These are phyloP conservation scores for Phytophthora pseudosyringae DNA, from an alignment of 352 stramenopile species.

Conservation along the genomic window DNA sequence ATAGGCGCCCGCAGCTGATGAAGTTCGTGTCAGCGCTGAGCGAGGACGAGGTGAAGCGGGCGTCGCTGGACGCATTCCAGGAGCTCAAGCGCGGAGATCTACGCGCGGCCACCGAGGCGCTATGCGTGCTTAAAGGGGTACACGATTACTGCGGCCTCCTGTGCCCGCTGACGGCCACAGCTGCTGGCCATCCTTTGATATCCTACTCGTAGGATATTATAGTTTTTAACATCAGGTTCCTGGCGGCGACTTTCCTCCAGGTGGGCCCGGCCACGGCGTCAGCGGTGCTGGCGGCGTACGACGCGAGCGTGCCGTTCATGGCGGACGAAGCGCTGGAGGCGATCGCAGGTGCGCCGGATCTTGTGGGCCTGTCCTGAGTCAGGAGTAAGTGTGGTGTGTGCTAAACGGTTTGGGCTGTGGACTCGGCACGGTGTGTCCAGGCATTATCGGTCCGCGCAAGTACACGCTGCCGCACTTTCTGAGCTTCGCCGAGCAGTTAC, in stretches of 20 bases:
- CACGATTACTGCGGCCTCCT: conserved; percentile 9
- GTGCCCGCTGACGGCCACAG: conserved; percentile 5
- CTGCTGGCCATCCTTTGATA: conserved; percentile 11
- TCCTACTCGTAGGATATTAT: too few relatives aligned
- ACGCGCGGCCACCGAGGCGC: conserved; percentile 53
- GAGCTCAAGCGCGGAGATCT: conserved; percentile 36
- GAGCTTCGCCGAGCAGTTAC: conserved; percentile 60
- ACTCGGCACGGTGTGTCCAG: conserved; percentile 27
- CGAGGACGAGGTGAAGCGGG: conserved; percentile 52
- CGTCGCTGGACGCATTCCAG: conserved; percentile 51
- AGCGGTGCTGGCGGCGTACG: conserved; percentile 73
- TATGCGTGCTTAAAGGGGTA: conserved; percentile 75
- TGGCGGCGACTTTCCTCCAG: conserved; percentile 33
- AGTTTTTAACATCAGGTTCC: conserved; percentile 1
- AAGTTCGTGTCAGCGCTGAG: conserved; percentile 65
- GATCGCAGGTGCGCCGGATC: conserved; percentile 46
- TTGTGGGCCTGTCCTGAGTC: conserved; percentile 9
- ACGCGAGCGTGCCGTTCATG: conserved; percentile 78
- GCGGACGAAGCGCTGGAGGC: conserved; percentile 80
- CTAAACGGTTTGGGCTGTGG: neutral
- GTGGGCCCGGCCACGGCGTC: conserved; percentile 81
- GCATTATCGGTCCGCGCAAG: conserved; percentile 72
- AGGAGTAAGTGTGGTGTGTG: conserved; percentile 6
- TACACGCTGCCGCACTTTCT: conserved; percentile 83
- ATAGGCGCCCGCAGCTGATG: conserved; percentile 75